Evolutionary conservation across 2,329 filamentous ascomycete species (phyloP).

Genomic region (Calonectria honghensis): DNA sequence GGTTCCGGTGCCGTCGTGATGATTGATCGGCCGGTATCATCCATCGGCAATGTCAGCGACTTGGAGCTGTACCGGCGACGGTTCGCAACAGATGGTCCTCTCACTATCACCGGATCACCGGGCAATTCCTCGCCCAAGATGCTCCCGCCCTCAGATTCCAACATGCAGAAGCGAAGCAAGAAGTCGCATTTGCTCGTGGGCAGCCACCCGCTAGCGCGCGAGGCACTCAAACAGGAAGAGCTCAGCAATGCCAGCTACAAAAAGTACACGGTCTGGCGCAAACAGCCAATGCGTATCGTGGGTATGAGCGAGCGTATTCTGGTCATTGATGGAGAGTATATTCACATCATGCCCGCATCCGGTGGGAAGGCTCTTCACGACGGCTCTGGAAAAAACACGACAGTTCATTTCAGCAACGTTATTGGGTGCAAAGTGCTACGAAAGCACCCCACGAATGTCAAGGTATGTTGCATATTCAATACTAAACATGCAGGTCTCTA

Average conservation of each 20-base stretch:
- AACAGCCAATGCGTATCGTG: conserved; percentile 88
- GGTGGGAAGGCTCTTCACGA: conserved; percentile 80
- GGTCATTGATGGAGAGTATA: conserved; percentile 89
- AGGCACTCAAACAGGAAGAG: conserved; percentile 76
- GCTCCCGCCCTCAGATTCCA: conserved; percentile 70
- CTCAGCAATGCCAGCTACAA: conserved; percentile 78
- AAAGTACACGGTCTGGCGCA: conserved; percentile 87
- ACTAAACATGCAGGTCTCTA: conserved; percentile 32
- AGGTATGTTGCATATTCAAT: conserved; percentile 67
- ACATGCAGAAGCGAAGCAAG: conserved; percentile 69
- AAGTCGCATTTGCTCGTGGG: conserved; percentile 70
- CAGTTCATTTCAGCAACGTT: conserved; percentile 88
- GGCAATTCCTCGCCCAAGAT: conserved; percentile 82
- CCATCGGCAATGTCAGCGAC: conserved; percentile 83
- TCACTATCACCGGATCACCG: conserved; percentile 81
- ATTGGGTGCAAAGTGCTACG: conserved; percentile 88
- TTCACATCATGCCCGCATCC: conserved; percentile 86
- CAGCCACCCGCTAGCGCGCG: conserved; percentile 80
- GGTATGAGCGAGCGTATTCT: conserved; percentile 84
- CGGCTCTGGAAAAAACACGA: conserved; percentile 82
- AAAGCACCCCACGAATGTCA: conserved; percentile 87
- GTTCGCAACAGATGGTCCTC: conserved; percentile 83
- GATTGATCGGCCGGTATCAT: conserved; percentile 85
- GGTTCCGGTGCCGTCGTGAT: conserved; percentile 84
- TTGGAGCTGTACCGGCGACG: conserved; percentile 85